phyloP scores from a whole-genome alignment of 176 grass and related monocot genomes.

The Carex parvula region DNA sequence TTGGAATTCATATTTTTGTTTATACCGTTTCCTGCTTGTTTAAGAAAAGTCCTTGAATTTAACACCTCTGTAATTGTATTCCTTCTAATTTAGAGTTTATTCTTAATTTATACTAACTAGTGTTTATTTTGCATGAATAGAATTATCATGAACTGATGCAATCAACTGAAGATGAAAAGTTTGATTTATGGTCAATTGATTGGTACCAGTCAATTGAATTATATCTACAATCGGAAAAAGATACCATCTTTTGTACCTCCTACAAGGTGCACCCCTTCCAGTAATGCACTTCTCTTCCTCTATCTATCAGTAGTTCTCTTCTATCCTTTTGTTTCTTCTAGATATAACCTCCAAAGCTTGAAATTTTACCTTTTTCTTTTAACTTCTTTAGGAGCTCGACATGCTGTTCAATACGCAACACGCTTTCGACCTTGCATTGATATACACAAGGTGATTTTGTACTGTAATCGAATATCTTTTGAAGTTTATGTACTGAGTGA shows the following conservation, averaged over 20 bases:
- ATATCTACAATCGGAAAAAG: background rate
- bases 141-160: background rate
- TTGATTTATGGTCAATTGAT: background rate
- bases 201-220: background rate
- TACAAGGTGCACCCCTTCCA: too few relatives aligned
- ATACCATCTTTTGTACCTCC: background rate
- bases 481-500: background rate
- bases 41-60: too few relatives aligned
- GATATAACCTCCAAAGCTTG: too few relatives aligned
- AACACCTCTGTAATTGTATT: background rate
- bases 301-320: background rate
- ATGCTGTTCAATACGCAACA: slow-evolving; percentile 31
- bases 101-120: background rate
- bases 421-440: slow-evolving; percentile 82
- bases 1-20: too few relatives aligned
- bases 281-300: slow-evolving; percentile 29
- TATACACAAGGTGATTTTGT: slow-evolving; percentile 77
- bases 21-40: too few relatives aligned
- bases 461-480: background rate
- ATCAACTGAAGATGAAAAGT: background rate
- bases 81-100: background rate
- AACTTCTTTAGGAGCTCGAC: slow-evolving; percentile 26
- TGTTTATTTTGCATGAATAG: background rate
- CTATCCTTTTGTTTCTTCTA: too few relatives aligned
- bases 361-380: background rate